Evolutionary conservation across 495 filamentous ascomycete species (phyloP), one percentile per base, ranked within the genome.

Genomic region (Monascus purpureus): DNA sequence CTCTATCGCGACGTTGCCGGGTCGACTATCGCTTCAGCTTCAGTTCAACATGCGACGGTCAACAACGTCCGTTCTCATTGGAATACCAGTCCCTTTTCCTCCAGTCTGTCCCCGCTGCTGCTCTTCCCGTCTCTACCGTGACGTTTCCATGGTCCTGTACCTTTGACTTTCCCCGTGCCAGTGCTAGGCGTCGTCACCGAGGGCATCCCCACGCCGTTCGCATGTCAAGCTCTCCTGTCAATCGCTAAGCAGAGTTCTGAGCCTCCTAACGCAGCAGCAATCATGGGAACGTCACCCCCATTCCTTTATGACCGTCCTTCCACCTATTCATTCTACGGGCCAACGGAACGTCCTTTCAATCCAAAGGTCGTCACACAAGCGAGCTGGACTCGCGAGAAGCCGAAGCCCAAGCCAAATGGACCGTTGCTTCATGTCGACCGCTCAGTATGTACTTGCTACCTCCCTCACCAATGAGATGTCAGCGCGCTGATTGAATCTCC

Each of bases 311-410:
- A 76, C 44, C 50, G 40, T 37, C 66, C 60, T 32, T 55, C 49
- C 48, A 67, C 40, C 28, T 61, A 65, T 35, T 55, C 49, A 32
- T 65, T 68, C 45, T 41, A 50, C 38, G 65, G 65, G 32, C 67
- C 63, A 13, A 66, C 60, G 20, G 63, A 79, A 20, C 61, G 55
- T 6, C 46, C 51, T 1, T 94, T 90, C 58, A 81, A 94, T 45
- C 86, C 86, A 9, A 90, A 83, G 46, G 77, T 77, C 33, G 72
- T 79, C 20, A 82, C 83, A 6, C 66, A 80, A 50, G 77, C 80
- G 35, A 84, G 78, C 52, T 75, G 59, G 44, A 56, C 68, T 39
- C 63, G 58, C 11, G 65, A 67, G 37, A 49, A 53, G 8, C 65
- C 60, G 8, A 72, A 66, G 34, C 59, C 66, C n/a, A 79, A 79